Evolutionary conservation across 768 basidiomycete species (phyloP), one percentile per base, ranked within the genome.

Genomic region (Leccinellum albellum): DNA sequence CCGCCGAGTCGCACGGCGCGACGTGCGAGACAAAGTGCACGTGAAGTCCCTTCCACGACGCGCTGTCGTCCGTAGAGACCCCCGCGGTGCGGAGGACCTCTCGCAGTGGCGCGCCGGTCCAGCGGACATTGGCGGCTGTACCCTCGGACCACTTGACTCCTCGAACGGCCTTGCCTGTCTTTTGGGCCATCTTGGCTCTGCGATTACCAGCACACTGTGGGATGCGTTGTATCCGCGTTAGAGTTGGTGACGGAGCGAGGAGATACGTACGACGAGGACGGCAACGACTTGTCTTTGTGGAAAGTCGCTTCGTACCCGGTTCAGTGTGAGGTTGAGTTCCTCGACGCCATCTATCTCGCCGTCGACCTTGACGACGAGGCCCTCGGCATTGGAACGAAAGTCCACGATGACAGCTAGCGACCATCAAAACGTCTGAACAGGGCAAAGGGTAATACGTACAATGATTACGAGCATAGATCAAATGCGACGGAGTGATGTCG

Each of bases 401-500:
- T 62, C 51, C 42, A 62, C 62, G 53, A 74, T 65, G 20, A 63
- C 70, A 15, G 74, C 74, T 59, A 65, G 14, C 61, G 9, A 6
- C 8, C 24, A 35, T 59, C 48, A 63, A 61, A n/a, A 31, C 2
- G 37, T 17, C 28, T 33, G 13, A 29, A 40, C 46, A 31, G 14
- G 47, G 20, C 15, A 64, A 21, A 44, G 29, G 31, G 17, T n/a
- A 17, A 44, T 50, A 76, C 55, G 78, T 78, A 46, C 87, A 83
- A 63, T 90, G 88, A 63, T 90, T 90, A 32, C 89, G 82, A 57
- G 82, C 83, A 64, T 88, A 91, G 10, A 85, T 75, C n/a, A 86
- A 74, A 46, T 80, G 79, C 52, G 81, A 78, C 1, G 88, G 87
- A 0, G 88, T 89, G 55, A 82, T 57, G 6, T 77, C 66, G 21